A percentile compares a stretch with the other conserved stretches of the same genome.
Conservation (phyloP, 1,284 basidiomycete species). For the Rhodotorula mucilaginosa region DNA sequence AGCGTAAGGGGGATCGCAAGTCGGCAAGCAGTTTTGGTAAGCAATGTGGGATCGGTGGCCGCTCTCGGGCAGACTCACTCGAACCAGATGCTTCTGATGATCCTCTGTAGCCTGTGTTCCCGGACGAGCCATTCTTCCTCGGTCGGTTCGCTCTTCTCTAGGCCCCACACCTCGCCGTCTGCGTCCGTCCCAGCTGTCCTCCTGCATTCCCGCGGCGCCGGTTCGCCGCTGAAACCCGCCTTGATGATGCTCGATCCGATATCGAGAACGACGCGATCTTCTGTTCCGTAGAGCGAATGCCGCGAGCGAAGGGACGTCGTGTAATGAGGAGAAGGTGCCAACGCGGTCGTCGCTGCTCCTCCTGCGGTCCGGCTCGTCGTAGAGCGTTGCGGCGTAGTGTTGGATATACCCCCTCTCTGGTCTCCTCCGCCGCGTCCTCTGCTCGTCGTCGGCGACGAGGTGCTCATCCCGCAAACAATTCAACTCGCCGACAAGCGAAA, state of each 20-base stretch:
- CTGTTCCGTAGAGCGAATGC: slow-evolving; percentile 68
- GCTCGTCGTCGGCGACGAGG: too few relatives aligned
- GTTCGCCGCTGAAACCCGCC: slow-evolving; percentile 83
- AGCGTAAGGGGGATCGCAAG: background rate
- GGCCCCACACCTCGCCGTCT: slow-evolving; percentile 15
- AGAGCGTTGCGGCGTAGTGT: background rate
- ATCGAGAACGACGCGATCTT: slow-evolving; percentile 79
- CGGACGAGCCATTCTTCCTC: slow-evolving; percentile 30
- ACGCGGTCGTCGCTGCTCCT: background rate
- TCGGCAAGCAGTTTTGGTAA: background rate
- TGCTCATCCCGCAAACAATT: too few relatives aligned
- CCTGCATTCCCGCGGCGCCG: slow-evolving; percentile 69
- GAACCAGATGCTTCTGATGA: slow-evolving; percentile 74
- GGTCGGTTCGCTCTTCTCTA: slow-evolving; percentile 27
- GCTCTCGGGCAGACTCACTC: slow-evolving; percentile 60
- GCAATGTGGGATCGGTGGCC: background rate
- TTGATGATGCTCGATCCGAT: slow-evolving; percentile 81
- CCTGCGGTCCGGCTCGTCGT: background rate
- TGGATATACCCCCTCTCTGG: too few relatives aligned
- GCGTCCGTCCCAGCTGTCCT: background rate
- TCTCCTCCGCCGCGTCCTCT: too few relatives aligned
- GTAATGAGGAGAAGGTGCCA: slow-evolving; percentile 25
- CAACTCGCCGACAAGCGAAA: too few relatives aligned
- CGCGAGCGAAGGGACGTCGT: slow-evolving; percentile 28
- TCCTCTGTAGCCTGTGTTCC: slow-evolving; percentile 64